Evolutionary conservation across 2,329 filamentous ascomycete genomes (phyloP).

Genomic region (Fusarium sp.): DNA sequence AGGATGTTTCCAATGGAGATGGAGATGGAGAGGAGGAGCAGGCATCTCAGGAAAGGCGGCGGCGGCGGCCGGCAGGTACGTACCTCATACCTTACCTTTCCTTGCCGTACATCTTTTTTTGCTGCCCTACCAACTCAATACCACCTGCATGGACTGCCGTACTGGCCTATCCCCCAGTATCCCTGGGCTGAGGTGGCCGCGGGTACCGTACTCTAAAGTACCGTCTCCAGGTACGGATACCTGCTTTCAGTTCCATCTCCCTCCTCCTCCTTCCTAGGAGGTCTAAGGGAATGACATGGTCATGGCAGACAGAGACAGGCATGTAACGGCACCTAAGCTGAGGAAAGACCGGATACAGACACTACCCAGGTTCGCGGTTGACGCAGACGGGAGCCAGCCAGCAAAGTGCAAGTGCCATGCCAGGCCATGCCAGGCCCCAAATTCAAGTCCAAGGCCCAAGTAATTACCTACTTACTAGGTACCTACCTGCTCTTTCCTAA

Average conservation of each 20-base stretch:
- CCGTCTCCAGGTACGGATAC: neutral
- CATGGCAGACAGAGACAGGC: neutral
- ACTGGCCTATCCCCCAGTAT: neutral
- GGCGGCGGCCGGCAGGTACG: neutral
- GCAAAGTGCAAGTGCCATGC: neutral
- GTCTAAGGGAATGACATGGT: conserved; percentile 3
- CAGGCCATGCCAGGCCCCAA: neutral
- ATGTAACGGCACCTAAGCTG: conserved; percentile 8
- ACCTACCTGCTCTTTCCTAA: neutral
- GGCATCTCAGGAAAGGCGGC: neutral
- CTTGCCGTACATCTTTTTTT: conserved; percentile 4
- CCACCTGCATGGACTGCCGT: conserved; percentile 3
- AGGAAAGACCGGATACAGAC: conserved; percentile 22
- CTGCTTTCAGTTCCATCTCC: conserved; percentile 3
- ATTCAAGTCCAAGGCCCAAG: neutral
- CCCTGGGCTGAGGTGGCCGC: neutral
- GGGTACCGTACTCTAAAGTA: neutral
- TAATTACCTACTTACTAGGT: neutral
- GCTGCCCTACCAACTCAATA: conserved; percentile 3
- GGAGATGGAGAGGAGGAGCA: neutral
- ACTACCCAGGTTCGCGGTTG: conserved; percentile 4
- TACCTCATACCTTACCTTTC: neutral
- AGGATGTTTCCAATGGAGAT: neutral
- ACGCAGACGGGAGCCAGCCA: conserved; percentile 23
- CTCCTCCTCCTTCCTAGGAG: conserved; percentile 7